A percentile compares a stretch with the other conserved stretches of the same genome.
Evolutionary conservation across 2,329 filamentous ascomycete genomes (phyloP).

Genomic region (Onygenales sp.): DNA sequence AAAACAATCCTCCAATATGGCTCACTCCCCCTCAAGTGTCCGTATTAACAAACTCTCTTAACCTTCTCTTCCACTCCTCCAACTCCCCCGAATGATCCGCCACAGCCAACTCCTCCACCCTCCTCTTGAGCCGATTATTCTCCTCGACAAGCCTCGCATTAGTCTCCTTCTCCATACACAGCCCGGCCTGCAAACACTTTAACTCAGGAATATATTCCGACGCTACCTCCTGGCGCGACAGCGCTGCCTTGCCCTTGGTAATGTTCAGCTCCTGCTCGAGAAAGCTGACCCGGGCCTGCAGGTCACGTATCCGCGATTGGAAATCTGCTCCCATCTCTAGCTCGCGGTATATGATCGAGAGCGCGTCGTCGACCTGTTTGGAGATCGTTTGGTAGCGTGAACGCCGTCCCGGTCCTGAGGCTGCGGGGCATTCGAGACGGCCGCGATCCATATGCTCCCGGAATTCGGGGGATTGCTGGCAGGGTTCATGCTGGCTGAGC

Average conservation of each 20-base stretch:
- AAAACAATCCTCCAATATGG: too few relatives aligned
- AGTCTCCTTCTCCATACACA: background rate
- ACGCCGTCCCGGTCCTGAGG: background rate
- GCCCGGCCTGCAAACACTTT: background rate
- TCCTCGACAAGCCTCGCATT: background rate
- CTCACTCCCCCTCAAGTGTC: background rate
- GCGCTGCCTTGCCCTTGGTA: background rate
- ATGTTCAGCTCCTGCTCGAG: background rate
- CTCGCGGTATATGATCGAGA: constrained; percentile 1
- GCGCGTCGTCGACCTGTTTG: background rate
- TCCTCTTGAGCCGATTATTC: background rate
- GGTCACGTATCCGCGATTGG: background rate
- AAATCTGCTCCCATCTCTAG: background rate
- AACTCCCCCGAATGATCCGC: background rate
- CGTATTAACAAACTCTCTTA: background rate
- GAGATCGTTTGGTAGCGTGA: constrained; percentile 1
- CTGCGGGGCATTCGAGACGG: background rate
- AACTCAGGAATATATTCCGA: background rate
- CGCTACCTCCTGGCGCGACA: background rate
- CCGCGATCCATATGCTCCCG: background rate
- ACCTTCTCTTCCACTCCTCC: background rate
- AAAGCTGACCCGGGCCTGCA: background rate
- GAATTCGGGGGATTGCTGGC: background rate
- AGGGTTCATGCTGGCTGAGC: background rate
- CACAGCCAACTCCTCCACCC: background rate